Conservation (phyloP, 2,329 filamentous ascomycete species). For the Fusarium sublunatum region DNA sequence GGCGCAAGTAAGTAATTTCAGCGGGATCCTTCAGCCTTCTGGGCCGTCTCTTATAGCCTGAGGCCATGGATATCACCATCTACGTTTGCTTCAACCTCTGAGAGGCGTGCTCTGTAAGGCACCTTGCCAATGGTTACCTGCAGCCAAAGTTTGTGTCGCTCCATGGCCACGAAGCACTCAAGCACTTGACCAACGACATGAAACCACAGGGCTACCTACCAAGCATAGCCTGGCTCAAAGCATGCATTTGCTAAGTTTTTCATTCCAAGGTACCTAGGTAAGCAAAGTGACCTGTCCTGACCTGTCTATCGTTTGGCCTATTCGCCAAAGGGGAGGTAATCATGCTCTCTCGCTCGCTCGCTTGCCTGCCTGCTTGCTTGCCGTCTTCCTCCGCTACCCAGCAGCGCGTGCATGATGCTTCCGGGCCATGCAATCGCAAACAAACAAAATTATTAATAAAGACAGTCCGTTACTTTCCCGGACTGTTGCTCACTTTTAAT, state of each 20-base stretch:
- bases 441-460: conserved; percentile 18
- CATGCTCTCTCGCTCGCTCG: conserved; percentile 15
- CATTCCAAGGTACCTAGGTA: conserved; percentile 16
- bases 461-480: conserved; percentile 12
- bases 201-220: background rate
- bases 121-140: conserved; percentile 32
- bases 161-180: conserved; percentile 19
- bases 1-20: background rate
- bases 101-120: conserved; percentile 14
- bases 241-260: conserved; percentile 12
- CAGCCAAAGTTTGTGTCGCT: conserved; percentile 35
- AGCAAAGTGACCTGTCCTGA: conserved; percentile 14
- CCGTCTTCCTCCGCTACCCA: conserved; percentile 1
- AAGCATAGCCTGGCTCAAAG: background rate
- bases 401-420: conserved; percentile 16
- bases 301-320: conserved; percentile 18
- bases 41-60: conserved; percentile 8
- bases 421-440: conserved; percentile 11
- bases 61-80: conserved; percentile 1
- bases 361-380: conserved; percentile 17
- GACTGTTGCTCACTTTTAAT: conserved; percentile 6
- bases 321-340: conserved; percentile 9
- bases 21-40: background rate
- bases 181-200: conserved; percentile 2
- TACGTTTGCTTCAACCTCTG: conserved; percentile 11